Conservation (phyloP, 2,329 filamentous ascomycete species). For the Apiospora pterosperma region DNA sequence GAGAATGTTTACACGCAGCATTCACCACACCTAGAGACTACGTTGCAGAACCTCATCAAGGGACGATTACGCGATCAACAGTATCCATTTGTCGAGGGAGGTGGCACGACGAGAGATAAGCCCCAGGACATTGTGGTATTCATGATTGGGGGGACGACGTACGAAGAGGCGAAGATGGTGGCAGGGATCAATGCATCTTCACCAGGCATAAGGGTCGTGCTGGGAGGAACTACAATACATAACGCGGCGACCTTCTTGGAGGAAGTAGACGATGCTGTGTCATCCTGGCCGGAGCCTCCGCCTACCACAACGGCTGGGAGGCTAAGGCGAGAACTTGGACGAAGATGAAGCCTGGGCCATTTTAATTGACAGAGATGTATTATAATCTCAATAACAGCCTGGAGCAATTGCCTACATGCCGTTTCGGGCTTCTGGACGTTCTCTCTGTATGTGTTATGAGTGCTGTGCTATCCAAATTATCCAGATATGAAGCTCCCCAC, state of each 20-base stretch:
- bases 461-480: background rate
- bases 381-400: background rate
- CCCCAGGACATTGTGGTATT: slow-evolving; percentile 96
- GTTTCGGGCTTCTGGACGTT: background rate
- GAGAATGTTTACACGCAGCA: slow-evolving; percentile 99
- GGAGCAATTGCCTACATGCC: background rate
- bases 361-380: background rate
- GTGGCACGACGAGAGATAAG: slow-evolving; percentile 84
- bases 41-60: slow-evolving; percentile 89
- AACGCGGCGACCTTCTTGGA: slow-evolving; percentile 87
- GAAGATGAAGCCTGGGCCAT: slow-evolving; percentile 32
- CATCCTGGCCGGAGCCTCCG: slow-evolving; percentile 74
- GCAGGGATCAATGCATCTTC: slow-evolving; percentile 91
- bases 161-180: slow-evolving; percentile 95
- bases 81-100: slow-evolving; percentile 91
- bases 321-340: slow-evolving; percentile 57
- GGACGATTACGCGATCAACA: slow-evolving; percentile 81
- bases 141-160: slow-evolving; percentile 88
- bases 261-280: slow-evolving; percentile 86
- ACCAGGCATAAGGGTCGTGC: slow-evolving; percentile 82
- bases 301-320: slow-evolving; percentile 59
- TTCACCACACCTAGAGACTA: slow-evolving; percentile 81
- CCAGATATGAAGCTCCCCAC: background rate
- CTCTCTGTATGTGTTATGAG: background rate
- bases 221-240: slow-evolving; percentile 84